Evolutionary conservation across 2,329 filamentous ascomycete species (phyloP).

Genomic region (Botrytis squamosa): DNA sequence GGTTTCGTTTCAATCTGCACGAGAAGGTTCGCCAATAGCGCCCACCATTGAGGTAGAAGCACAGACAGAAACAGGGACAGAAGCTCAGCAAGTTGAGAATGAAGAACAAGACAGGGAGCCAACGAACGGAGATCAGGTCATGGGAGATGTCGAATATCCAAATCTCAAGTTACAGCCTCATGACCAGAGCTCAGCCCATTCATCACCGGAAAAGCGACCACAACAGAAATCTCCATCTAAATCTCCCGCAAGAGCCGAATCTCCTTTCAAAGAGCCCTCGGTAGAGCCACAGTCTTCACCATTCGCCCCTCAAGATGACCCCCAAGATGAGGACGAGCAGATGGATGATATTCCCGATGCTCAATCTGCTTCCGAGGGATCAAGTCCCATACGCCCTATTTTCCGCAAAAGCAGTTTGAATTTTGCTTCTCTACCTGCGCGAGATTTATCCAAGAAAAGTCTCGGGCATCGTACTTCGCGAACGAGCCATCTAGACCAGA

Average conservation of each 20-base stretch:
- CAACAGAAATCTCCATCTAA: constrained; percentile 26
- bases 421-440: constrained; percentile 87
- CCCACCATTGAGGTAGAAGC: constrained; percentile 2
- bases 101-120: constrained; percentile 19
- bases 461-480: constrained; percentile 70
- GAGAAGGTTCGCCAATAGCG: constrained; percentile 45
- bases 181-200: constrained; percentile 21
- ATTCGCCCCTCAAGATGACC: constrained; percentile 27
- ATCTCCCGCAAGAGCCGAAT: constrained; percentile 21
- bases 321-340: constrained; percentile 34
- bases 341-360: constrained; percentile 48
- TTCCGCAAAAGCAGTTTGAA: constrained; percentile 91
- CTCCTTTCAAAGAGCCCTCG: constrained; percentile 21
- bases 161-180: constrained; percentile 34
- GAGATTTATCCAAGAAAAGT: constrained; percentile 86
- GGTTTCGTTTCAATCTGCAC: constrained; percentile 45
- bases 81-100: constrained; percentile 8
- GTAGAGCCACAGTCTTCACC: constrained; percentile 5
- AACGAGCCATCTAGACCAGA: constrained; percentile 73
- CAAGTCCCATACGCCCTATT: constrained; percentile 72
- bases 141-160: constrained; percentile 25
- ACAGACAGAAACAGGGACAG: neutral
- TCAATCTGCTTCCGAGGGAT: constrained; percentile 64
- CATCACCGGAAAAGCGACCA: constrained; percentile 30
- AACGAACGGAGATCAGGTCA: constrained; percentile 14